Evolutionary conservation across 495 filamentous ascomycete species (phyloP), one percentile per base, ranked within the genome.

Genomic region (Letharia lupina): DNA sequence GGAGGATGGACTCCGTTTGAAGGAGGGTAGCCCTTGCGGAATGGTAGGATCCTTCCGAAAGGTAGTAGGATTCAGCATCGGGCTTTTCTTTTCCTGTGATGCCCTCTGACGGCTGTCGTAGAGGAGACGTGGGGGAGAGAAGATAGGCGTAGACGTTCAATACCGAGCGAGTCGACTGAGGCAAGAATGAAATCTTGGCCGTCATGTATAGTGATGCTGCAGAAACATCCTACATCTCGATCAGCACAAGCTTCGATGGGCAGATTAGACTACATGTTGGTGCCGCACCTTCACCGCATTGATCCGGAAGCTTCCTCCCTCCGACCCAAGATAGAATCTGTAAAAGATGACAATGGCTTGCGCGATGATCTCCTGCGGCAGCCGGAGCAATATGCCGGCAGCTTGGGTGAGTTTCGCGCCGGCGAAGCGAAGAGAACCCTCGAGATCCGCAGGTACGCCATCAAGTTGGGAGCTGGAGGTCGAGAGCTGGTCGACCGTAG

Each of bases 341-440:
- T 87, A 89, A 40, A 96, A 85, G 0, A 94, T 77, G n/a, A 98
- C 85, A 70, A 92, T 88, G 4, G 94, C 91, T 70, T 92, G 91
- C 18, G 92, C 89, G 39, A 96, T 91, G 59, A 91, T 84, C 64
- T 93, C 91, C 71, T 98, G 95, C 1, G 93, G 89, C 60, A 98
- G 77, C 52, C 89, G 84, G 4, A 98, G 81, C 11, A 98, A 82
- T 10, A 96, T 79, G 9, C 94, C 95, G 15, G 94, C 91, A 23
- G 89, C 84, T 74, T 98, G 95, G 15, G 90, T 95, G 9, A 98
- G 83, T 64, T 87, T 84, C 52, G 89, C 85, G 6, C 80, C 81
- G 33, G 79, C 78, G 62, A 77, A 81, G 61, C 81, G 81, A 65
- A 83, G 75, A 2, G 80, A 82, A 67, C 86, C 83, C 77, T 96